These are phyloP conservation scores for Paxillus ammoniavirescens DNA, from an alignment of 768 basidiomycete species.

Conservation along the genomic window DNA sequence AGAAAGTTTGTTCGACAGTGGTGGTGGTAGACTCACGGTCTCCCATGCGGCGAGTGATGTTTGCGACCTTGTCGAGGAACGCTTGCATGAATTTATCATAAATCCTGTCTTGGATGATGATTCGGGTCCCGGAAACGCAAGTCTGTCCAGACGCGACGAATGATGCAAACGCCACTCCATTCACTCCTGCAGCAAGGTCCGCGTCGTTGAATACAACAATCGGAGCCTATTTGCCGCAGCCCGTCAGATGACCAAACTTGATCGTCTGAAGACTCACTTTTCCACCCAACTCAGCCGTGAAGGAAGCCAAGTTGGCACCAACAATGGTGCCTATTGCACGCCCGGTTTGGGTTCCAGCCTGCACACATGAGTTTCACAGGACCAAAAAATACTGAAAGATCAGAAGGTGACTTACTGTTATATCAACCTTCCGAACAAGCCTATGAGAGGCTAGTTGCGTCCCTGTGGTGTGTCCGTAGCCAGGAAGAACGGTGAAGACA, in stretches of 20 bases:
- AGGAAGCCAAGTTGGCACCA: conserved; percentile 69
- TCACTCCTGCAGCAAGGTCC: conserved; percentile 69
- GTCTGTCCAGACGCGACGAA: conserved; percentile 90
- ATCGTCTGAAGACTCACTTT: conserved; percentile 46
- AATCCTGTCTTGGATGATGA: conserved; percentile 67
- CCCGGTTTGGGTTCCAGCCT: conserved; percentile 82
- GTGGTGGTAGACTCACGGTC: conserved; percentile 52
- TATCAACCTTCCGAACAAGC: conserved; percentile 74
- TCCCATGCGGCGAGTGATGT: conserved; percentile 71
- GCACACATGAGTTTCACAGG: not conserved
- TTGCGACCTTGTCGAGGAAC: conserved; percentile 61
- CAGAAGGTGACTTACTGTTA: conserved; percentile 55
- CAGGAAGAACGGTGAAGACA: conserved; percentile 72
- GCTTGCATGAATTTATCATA: conserved; percentile 65
- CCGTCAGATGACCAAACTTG: not conserved
- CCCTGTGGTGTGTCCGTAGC: conserved; percentile 65
- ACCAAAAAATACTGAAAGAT: not conserved
- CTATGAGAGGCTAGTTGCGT: conserved; percentile 63
- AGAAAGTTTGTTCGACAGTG: not conserved
- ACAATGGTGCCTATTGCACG: conserved; percentile 71
- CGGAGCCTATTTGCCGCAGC: conserved; percentile 54
- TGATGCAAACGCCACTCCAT: conserved; percentile 79
- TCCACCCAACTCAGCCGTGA: conserved; percentile 84
- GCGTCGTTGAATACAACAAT: conserved; percentile 80
- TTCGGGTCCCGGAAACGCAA: conserved; percentile 87